Evolutionary conservation across 148 eudicot genomes (phyloP), one percentile per base, ranked within the genome.

Genomic region (Limonium bicolor): DNA sequence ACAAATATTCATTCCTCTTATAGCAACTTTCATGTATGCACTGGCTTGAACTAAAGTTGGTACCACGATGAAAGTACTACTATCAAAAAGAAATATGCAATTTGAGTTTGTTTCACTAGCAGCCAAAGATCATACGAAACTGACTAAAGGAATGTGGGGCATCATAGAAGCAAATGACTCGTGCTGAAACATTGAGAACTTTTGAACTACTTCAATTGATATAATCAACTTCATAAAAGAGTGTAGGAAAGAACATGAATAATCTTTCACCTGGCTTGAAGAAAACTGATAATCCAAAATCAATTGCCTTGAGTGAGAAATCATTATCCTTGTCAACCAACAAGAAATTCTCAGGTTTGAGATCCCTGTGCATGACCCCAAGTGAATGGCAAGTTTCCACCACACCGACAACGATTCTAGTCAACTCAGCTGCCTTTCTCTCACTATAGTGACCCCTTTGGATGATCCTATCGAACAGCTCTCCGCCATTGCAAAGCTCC

Each of bases 271-370:
- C 97, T 66, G 97, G 97, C 62, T 80, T 90, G 64, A 90, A 90
- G 80, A 90, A 90, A 63, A 90, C 93, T 15, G 97, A 90, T 41
- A 90, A 67, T 30, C 97, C 99, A 55, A 90, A 90, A 59, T 90
- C 99, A 28, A 90, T 90, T 26, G 99, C 95, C 68, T 90, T 90
- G 41, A 90, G 94, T 25, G 93, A 80, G 77, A 90, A 90, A 78
- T 90, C 97, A 68, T 90, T 76, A 67, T 77, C 93, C 66, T 77
- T 90, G 65, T 90, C 76, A 58, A 84, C 82, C 77, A 84, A 50
- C 73, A 90, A 73, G 69, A 90, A 90, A 52, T 90, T 90, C 76
- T 84, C 97, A 4, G 97, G 97, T 59, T 90, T 90, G 16, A 90
- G 71, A 68, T 90, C 95, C 51, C 97, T 68, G 50, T 90, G 97